A percentile compares a stretch with the other conserved stretches of the same genome.
Evolutionary conservation across 257 asterid genomes (phyloP).

Genomic region (Nicotiana benthamiana): DNA sequence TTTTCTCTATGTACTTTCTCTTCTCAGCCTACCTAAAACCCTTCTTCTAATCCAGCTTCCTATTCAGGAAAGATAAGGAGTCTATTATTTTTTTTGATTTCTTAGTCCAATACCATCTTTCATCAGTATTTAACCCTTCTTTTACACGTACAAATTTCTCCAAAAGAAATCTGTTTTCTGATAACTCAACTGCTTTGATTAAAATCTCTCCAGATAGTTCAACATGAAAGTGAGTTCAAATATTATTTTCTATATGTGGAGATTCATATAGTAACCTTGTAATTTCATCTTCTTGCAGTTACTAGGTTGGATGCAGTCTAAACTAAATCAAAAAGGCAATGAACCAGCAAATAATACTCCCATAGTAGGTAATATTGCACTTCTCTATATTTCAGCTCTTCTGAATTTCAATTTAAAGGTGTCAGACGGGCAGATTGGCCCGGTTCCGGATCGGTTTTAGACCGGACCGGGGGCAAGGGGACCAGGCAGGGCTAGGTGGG

Average conservation of each 20-base stretch:
- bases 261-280: slow-evolving; percentile 11
- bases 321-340: slow-evolving; percentile 38
- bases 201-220: slow-evolving; percentile 35
- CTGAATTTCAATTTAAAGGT: not conserved
- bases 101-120: slow-evolving; percentile 13
- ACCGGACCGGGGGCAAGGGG: too few species aligned
- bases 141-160: slow-evolving; percentile 14
- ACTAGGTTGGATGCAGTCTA: slow-evolving; percentile 84
- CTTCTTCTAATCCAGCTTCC: slow-evolving; percentile 32
- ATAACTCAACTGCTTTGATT: slow-evolving; percentile 17
- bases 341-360: slow-evolving; percentile 34
- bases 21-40: slow-evolving; percentile 29
- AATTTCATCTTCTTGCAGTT: slow-evolving; percentile 49
- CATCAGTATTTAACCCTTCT: slow-evolving; percentile 12
- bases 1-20: slow-evolving; percentile 44
- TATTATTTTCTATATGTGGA: slow-evolving; percentile 7
- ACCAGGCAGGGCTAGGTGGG: too few species aligned
- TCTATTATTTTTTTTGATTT: slow-evolving; percentile 12
- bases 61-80: slow-evolving; percentile 24
- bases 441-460: too few species aligned
- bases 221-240: slow-evolving; percentile 64
- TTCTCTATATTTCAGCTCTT: not conserved
- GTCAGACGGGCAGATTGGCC: too few species aligned
- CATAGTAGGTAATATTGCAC: slow-evolving; percentile 39
- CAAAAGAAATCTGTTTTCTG: slow-evolving; percentile 8